Evolutionary conservation across 2,329 filamentous ascomycete genomes (phyloP), one percentile per base, ranked within the genome.

Genomic region (Diaporthe citrichinensis): DNA sequence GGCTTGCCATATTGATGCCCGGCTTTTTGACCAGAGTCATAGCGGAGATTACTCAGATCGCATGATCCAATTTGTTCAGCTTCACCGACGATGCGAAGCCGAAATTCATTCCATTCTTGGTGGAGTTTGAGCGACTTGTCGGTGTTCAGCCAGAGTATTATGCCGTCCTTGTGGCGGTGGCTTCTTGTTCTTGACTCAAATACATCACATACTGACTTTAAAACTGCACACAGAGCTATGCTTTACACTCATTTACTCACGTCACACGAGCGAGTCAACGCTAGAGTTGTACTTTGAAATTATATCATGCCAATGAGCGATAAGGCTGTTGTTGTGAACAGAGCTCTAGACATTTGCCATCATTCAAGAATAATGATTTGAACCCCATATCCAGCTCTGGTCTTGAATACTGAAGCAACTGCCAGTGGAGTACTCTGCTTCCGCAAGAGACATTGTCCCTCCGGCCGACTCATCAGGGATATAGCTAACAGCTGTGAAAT

Each of bases 351-450:
- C 12, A n/a, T 51, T 25, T 23, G 23, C 23, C 5, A 25, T 3
- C 46, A 23, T n/a, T 51, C 31, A 34, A 36, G 3, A 39, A 25
- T 25, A 61, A 41, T 28, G 7, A 20, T 41, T 61, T 25, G 58
- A 61, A 8, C n/a, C 58, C 58, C 58, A 61, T 44, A 61, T 61
- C 58, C 36, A 61, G 34, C 58, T n/a, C 14, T 61, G 58, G n/a
- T 61, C 58, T n/a, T 61, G 58, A 3, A 61, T 44, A 15, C 36
- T 61, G n/a, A 61, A 61, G 36, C 58, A 61, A 61, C 58, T 61
- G 14, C 36, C 36, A n/a, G n/a, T 44, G 2, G 58, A 61, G 6
- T 41, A 20, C 14, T 44, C 36, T 4, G 39, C 14, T 7, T 41
- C 57, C 6, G 57, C n/a, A 20, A 20, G n/a, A 17, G 12, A 12